Percentiles rank a stretch among this genome's conserved stretches.
These are phyloP conservation scores for Seminavis robusta DNA, from an alignment of 108 stramenopile species.

Conservation along the genomic window DNA sequence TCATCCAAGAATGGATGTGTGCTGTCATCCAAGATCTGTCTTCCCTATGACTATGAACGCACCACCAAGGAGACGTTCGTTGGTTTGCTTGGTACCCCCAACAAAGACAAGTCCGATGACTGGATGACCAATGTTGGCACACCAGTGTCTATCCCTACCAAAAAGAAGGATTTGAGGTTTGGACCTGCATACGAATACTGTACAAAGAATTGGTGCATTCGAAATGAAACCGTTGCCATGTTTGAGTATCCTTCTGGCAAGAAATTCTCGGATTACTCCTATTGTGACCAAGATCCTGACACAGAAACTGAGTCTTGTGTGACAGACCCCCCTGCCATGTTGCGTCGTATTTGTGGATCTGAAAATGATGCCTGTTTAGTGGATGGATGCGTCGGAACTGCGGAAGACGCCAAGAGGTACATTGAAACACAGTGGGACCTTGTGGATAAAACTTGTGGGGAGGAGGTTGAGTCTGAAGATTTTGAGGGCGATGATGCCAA, in stretches of 20 bases:
- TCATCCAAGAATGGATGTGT: not conserved
- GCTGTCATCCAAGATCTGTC: not conserved
- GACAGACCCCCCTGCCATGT: too few species aligned
- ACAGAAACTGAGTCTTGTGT: too few species aligned
- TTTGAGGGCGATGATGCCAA: too few species aligned
- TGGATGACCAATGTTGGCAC: not conserved
- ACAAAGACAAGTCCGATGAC: not conserved
- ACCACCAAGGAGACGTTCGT: not conserved
- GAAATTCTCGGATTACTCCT: too few species aligned
- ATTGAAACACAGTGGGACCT: too few species aligned
- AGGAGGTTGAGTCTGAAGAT: too few species aligned
- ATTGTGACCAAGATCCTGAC: too few species aligned
- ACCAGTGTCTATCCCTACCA: not conserved
- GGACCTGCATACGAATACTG: not conserved
- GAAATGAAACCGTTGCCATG: not conserved
- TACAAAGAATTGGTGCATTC: conserved; percentile 1
- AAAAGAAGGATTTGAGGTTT: not conserved
- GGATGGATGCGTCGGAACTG: too few species aligned
- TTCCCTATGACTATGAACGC: not conserved
- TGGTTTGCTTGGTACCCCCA: not conserved
- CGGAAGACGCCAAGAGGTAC: too few species aligned
- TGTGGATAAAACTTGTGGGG: too few species aligned
- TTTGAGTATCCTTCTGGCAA: not conserved
- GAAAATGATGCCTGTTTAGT: too few species aligned
- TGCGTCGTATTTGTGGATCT: too few species aligned